Evolutionary conservation across 2,329 filamentous ascomycete species (phyloP).

Genomic region (Penicillium aurantiogriseum): DNA sequence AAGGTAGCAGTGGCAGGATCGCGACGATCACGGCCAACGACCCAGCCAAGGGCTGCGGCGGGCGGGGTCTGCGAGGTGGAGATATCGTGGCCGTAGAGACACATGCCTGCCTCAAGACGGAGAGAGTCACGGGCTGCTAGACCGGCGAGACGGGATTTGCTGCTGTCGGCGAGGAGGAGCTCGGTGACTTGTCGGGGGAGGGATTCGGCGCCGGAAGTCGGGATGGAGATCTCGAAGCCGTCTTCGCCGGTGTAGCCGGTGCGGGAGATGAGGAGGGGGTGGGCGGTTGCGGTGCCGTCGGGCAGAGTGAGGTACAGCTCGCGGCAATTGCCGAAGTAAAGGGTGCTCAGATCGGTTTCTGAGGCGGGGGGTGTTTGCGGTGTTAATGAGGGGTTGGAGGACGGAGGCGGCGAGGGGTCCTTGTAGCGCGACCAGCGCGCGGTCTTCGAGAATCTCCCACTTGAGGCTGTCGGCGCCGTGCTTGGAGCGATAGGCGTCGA

Average conservation of each 20-base stretch:
- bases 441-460: conserved; percentile 69
- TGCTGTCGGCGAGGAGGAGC: conserved; percentile 63
- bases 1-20: conserved; percentile 63
- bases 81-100: conserved; percentile 98
- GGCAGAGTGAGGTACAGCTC: conserved; percentile 63
- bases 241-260: conserved; percentile 98
- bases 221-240: conserved; percentile 93
- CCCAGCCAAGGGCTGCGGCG: conserved; percentile 69
- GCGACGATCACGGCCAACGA: conserved; percentile 77
- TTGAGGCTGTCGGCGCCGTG: conserved; percentile 55
- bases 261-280: conserved; percentile 71
- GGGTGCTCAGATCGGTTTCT: conserved; percentile 58
- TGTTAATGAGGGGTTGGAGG: conserved; percentile 62
- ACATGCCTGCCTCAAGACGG: conserved; percentile 95
- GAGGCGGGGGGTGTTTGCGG: conserved; percentile 42
- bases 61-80: conserved; percentile 73
- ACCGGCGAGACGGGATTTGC: conserved; percentile 76
- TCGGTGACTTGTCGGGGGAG: conserved; percentile 58
- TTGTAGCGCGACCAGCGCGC: conserved; percentile 84
- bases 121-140: conserved; percentile 89
- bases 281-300: conserved; percentile 50
- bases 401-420: conserved; percentile 74
- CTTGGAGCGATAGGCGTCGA: conserved; percentile 59
- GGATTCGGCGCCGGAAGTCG: conserved; percentile 57
- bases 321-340: conserved; percentile 79